Conservation (phyloP, 2,329 filamentous ascomycete species). For the Cryphonectria radicalis region DNA sequence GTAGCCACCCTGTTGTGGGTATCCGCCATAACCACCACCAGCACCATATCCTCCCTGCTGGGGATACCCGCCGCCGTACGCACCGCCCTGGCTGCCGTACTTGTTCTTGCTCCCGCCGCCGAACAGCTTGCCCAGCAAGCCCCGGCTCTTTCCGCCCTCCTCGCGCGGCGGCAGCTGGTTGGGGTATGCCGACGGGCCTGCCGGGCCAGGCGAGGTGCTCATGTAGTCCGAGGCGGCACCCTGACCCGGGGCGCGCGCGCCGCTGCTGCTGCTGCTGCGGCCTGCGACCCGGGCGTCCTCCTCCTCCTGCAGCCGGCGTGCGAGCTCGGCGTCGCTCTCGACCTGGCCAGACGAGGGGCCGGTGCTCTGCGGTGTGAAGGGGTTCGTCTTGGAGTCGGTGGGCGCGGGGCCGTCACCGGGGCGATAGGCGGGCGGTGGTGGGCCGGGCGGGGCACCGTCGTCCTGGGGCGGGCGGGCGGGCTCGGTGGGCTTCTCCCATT, state of each 20-base stretch:
- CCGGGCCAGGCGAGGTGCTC: slow-evolving; percentile 31
- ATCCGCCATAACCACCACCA: slow-evolving; percentile 35
- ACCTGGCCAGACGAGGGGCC: slow-evolving; percentile 38
- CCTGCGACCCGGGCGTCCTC: slow-evolving; percentile 67
- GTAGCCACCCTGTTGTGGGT: slow-evolving; percentile 37
- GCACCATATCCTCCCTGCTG: slow-evolving; percentile 39
- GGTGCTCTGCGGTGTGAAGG: slow-evolving; percentile 59
- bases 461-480: slow-evolving; percentile 58
- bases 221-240: slow-evolving; percentile 44
- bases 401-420: slow-evolving; percentile 51
- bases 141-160: slow-evolving; percentile 45
- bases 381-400: slow-evolving; percentile 69
- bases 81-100: slow-evolving; percentile 39
- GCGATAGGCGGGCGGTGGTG: slow-evolving; percentile 68
- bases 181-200: slow-evolving; percentile 33
- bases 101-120: slow-evolving; percentile 51
- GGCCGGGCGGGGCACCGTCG: slow-evolving; percentile 54
- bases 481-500: slow-evolving; percentile 83
- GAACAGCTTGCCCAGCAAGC: slow-evolving; percentile 58
- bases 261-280: slow-evolving; percentile 33
- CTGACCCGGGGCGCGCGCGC: slow-evolving; percentile 33
- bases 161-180: slow-evolving; percentile 46
- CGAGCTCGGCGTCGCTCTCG: slow-evolving; percentile 73
- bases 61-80: slow-evolving; percentile 33
- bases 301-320: slow-evolving; percentile 79